Conservation (phyloP, 129 eudicot genomes). For the Flaveria bidentis region DNA sequence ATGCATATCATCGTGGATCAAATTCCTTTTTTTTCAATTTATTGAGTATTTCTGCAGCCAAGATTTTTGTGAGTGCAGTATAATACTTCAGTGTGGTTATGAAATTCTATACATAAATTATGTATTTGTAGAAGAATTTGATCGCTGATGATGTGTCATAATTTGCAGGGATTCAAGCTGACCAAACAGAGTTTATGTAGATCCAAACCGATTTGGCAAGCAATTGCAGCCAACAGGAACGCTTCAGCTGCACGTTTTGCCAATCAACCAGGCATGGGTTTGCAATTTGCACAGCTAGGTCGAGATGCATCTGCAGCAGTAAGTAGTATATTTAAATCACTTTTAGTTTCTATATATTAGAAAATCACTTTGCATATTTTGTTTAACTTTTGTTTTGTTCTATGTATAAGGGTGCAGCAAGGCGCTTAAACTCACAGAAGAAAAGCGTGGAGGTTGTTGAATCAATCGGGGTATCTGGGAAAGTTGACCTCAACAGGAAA, state of each 20-base stretch:
- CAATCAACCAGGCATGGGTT: slow-evolving; percentile 63
- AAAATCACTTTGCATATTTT: not conserved
- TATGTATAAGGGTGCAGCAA: slow-evolving; percentile 73
- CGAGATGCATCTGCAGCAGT: slow-evolving; percentile 98
- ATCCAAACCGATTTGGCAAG: slow-evolving; percentile 72
- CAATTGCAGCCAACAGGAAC: slow-evolving; percentile 62
- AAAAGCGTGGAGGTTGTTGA: slow-evolving; percentile 72
- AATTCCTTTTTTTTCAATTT: not conserved
- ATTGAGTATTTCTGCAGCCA: not conserved
- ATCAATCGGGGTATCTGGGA: slow-evolving; percentile 79
- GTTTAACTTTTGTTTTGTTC: slow-evolving; percentile 18
- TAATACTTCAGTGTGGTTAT: not conserved
- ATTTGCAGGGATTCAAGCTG: slow-evolving; percentile 63
- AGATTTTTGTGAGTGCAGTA: not conserved
- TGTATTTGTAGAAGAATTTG: not conserved
- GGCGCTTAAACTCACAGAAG: slow-evolving; percentile 67
- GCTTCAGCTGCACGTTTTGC: slow-evolving; percentile 62
- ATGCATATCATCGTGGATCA: not conserved
- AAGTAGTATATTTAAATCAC: slow-evolving; percentile 28
- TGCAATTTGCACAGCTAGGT: slow-evolving; percentile 87
- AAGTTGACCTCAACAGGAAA: slow-evolving; percentile 48
- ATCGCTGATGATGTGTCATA: not conserved
- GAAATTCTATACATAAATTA: not conserved
- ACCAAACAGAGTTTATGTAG: slow-evolving; percentile 71
- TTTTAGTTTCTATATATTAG: not conserved